Evolutionary conservation across 805 yeast species (phyloP).

Genomic region (Dipodascopsis tothii): DNA sequence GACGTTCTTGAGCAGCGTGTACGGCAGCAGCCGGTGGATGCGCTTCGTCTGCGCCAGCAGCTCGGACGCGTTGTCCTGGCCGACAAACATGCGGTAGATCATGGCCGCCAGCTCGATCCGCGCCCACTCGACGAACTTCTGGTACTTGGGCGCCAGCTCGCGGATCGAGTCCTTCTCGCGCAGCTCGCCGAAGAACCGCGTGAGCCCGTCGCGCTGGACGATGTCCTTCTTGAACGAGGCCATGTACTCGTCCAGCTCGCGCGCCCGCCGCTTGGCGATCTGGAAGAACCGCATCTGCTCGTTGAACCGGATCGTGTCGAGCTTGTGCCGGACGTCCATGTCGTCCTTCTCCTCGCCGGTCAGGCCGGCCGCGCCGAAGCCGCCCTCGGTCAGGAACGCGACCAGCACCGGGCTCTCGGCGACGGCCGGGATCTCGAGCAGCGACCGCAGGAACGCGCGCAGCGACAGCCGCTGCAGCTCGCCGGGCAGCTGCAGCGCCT

Average conservation of each 20-base stretch:
- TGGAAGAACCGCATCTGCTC: conserved; percentile 67
- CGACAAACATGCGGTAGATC: conserved; percentile 68
- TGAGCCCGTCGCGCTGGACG: conserved; percentile 48
- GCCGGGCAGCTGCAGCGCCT: conserved; percentile 41
- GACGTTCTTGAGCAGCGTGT: conserved; percentile 65
- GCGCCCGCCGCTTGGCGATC: conserved; percentile 53
- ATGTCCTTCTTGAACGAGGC: conserved; percentile 51
- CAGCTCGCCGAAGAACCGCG: conserved; percentile 58
- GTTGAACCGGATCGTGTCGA: conserved; percentile 55
- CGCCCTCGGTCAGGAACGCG: conserved; percentile 44
- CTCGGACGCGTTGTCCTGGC: conserved; percentile 74
- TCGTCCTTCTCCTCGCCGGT: conserved; percentile 46
- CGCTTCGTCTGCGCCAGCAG: conserved; percentile 61
- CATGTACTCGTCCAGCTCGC: conserved; percentile 48
- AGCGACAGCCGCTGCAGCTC: conserved; percentile 73
- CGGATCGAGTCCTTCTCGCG: conserved; percentile 45
- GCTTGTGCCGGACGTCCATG: conserved; percentile 46
- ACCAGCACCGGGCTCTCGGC: conserved; percentile 45
- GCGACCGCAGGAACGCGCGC: conserved; percentile 57
- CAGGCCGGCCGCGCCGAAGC: conserved; percentile 32
- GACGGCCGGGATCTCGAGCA: conserved; percentile 50
- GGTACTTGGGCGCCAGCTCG: conserved; percentile 59
- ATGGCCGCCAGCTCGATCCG: conserved; percentile 80
- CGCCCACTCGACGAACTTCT: conserved; percentile 71
- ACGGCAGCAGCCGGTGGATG: conserved; percentile 74